phyloP scores from a whole-genome alignment of 2,329 filamentous ascomycete species.

The Neocatenulostroma microsporum region DNA sequence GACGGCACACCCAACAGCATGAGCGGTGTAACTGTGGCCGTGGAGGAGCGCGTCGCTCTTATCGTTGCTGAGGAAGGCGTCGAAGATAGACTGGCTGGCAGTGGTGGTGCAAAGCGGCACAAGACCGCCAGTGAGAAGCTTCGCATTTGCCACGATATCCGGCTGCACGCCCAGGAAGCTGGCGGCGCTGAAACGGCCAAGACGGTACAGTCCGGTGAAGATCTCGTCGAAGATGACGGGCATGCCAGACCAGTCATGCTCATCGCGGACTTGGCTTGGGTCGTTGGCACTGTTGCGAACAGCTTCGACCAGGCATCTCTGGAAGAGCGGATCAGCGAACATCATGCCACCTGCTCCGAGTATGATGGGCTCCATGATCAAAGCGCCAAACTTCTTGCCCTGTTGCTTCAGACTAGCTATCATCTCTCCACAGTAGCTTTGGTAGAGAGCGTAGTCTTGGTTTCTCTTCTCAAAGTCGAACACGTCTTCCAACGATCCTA shows the following conservation, averaged over 20 bases:
- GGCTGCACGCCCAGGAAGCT: constrained; percentile 61
- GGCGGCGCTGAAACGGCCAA: constrained; percentile 63
- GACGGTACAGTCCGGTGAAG: constrained; percentile 76
- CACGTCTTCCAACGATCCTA: constrained; percentile 47
- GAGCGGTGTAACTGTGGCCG: constrained; percentile 80
- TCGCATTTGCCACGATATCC: constrained; percentile 74
- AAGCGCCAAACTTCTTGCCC: constrained; percentile 63
- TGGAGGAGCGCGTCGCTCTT: constrained; percentile 75
- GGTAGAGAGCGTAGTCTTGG: constrained; percentile 17
- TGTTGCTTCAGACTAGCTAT: constrained; percentile 45
- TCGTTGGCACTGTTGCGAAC: constrained; percentile 43
- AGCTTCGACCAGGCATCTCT: constrained; percentile 59
- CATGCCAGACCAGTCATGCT: constrained; percentile 58
- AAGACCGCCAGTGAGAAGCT: constrained; percentile 72
- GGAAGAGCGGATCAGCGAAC: constrained; percentile 76
- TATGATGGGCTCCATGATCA: constrained; percentile 73
- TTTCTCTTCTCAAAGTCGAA: constrained; percentile 47
- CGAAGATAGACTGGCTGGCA: constrained; percentile 65
- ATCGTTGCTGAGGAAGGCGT: constrained; percentile 60
- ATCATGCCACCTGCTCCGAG: constrained; percentile 79
- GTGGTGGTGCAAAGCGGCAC: constrained; percentile 69
- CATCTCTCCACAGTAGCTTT: constrained; percentile 30
- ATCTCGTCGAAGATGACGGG: constrained; percentile 81
- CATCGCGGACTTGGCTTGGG: constrained; percentile 6
- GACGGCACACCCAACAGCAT: constrained; percentile 72